Conservation (phyloP, 2,329 filamentous ascomycete species). For the Furcasterigmium sp. region DNA sequence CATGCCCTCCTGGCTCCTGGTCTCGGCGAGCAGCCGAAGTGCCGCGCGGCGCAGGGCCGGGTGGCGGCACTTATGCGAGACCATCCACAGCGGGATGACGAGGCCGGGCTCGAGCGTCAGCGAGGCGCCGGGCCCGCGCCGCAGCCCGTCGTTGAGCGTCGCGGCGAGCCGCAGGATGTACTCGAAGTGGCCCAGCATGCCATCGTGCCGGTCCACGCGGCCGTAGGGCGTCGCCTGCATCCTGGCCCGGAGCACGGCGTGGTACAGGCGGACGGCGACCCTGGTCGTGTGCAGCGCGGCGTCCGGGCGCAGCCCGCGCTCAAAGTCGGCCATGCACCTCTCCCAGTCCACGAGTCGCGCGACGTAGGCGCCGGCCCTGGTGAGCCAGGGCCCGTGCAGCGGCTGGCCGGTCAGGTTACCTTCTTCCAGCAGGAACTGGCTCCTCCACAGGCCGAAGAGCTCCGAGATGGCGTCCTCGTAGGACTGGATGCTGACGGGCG, state of each 20-base stretch:
- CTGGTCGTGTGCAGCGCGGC: not conserved
- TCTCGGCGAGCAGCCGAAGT: constrained; percentile 12
- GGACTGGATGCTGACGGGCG: not conserved
- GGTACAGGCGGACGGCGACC: constrained; percentile 19
- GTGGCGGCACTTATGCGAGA: constrained; percentile 17
- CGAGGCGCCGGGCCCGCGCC: constrained; percentile 6
- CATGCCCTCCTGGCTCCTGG: constrained; percentile 19
- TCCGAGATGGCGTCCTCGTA: not conserved
- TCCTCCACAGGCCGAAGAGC: not conserved
- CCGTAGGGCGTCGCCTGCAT: constrained; percentile 14
- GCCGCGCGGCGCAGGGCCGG: constrained; percentile 15
- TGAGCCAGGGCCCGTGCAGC: constrained; percentile 4
- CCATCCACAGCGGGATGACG: constrained; percentile 14
- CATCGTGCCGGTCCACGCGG: constrained; percentile 23
- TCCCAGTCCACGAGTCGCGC: constrained; percentile 9
- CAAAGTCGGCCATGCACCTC: constrained; percentile 3
- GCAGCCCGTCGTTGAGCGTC: constrained; percentile 4
- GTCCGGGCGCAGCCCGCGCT: not conserved
- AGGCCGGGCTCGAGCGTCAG: constrained; percentile 18
- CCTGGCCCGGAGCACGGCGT: constrained; percentile 16
- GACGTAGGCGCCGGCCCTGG: constrained; percentile 10
- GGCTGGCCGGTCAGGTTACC: not conserved
- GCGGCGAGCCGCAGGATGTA: constrained; percentile 15
- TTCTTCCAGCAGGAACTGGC: not conserved
- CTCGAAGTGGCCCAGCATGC: constrained; percentile 20